Evolutionary conservation across 306 rosid species (phyloP), one percentile per base, ranked within the genome.

Genomic region (Cicer bijugum): DNA sequence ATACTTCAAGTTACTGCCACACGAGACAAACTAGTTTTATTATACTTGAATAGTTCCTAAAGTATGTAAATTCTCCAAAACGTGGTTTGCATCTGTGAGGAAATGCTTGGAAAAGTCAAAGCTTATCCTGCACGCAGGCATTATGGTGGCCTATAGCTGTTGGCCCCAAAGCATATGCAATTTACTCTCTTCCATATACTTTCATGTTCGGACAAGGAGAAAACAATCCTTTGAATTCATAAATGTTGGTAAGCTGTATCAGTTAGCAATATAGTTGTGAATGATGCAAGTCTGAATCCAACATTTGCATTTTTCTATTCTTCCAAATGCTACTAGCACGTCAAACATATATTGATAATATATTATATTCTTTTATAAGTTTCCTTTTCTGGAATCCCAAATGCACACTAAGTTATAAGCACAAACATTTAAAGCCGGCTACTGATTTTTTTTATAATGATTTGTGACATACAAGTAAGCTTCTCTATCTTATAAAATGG

Each of bases 371-470:
- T 59, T 57, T 67, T 69, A 44, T 66, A 67, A 75, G 42, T 71
- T 55, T 73, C 60, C 47, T 55, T 55, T 46, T 17, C 16, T 58
- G 61, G 79, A 50, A 74, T 86, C 67, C 69, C 42, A 69, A 67
- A 70, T 57, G 57, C 4, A 12, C 81, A 67, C 69, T 38, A 65
- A 61, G 55, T 57, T 78, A 70, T 39, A 81, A 62, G 43, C 80
- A 79, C 78, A 82, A 75, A 80, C 79, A 37, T 57, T 44, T 57
- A 6, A 37, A 46, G 87, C 86, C 82, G 90, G 91, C 85, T 62
- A 35, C 50, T 65, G 39, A 15, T 33, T 19, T 43, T 72, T 72
- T 62, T 75, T 50, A 10, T 63, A 11, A 11, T 4, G 10, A 11
- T 50, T 50, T 20, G 33, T 28, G 50, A 40, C 67, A 66, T 53